phyloP scores from a whole-genome alignment of 306 rosid species.

The Adenanthera pavonina region DNA sequence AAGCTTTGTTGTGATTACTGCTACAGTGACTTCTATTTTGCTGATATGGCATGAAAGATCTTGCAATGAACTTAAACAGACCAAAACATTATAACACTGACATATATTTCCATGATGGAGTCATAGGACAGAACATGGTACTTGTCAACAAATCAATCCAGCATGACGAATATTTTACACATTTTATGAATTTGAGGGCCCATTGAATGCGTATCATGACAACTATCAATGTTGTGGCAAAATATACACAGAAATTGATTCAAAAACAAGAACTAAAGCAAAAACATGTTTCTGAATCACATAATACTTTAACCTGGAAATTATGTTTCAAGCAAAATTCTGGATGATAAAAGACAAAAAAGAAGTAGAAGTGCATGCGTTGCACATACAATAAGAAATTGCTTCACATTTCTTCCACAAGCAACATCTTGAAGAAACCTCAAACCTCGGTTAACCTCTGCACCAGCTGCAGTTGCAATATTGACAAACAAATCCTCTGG shows the following conservation, averaged over 20 bases:
- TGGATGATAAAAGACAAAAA: constrained; percentile 1
- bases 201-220: not conserved
- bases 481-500: constrained; percentile 67
- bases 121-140: constrained; percentile 2
- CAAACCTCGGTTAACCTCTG: constrained; percentile 63
- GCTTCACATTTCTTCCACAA: constrained; percentile 79
- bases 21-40: constrained; percentile 1
- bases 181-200: not conserved
- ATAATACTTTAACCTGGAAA: not conserved
- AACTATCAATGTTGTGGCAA: not conserved
- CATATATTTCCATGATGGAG: not conserved
- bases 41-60: constrained; percentile 1
- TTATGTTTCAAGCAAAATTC: constrained; percentile 5
- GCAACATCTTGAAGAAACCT: constrained; percentile 77
- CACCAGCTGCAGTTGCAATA: constrained; percentile 59
- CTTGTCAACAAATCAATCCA: not conserved
- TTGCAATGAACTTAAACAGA: not conserved
- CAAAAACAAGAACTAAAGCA: not conserved
- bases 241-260: constrained; percentile 10
- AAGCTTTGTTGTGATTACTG: not conserved
- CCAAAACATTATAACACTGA: not conserved
- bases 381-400: constrained; percentile 62
- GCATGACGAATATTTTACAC: not conserved
- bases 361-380: not conserved
- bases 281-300: constrained; percentile 10